Conservation (phyloP, 2,329 filamentous ascomycete genomes). For the Aureobasidium sp. region DNA sequence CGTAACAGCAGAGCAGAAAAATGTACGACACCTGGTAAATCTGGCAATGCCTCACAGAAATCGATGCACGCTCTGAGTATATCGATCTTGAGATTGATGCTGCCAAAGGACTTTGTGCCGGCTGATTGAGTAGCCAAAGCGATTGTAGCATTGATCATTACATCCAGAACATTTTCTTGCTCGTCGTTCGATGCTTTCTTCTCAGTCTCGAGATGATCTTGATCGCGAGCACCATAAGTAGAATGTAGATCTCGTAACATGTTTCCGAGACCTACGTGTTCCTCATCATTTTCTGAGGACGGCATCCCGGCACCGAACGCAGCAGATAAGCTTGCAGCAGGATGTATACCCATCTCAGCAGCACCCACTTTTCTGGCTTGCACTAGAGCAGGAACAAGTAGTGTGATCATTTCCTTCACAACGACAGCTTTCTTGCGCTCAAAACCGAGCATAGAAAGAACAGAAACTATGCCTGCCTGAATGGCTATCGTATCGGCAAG, state of each 20-base stretch:
- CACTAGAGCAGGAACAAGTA: slow-evolving; percentile 75
- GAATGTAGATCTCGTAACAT: slow-evolving; percentile 14
- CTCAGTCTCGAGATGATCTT: background rate
- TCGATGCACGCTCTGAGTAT: slow-evolving; percentile 85
- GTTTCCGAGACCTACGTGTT: slow-evolving; percentile 6
- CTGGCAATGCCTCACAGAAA: slow-evolving; percentile 86
- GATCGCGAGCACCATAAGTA: slow-evolving; percentile 16
- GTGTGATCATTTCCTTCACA: slow-evolving; percentile 73
- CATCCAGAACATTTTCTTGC: background rate
- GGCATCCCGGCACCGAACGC: slow-evolving; percentile 42
- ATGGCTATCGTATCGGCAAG: slow-evolving; percentile 71
- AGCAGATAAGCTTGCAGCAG: slow-evolving; percentile 75
- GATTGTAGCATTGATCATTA: slow-evolving; percentile 4
- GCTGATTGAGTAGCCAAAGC: slow-evolving; percentile 2
- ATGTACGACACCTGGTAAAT: slow-evolving; percentile 81
- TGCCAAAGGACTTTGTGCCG: slow-evolving; percentile 54
- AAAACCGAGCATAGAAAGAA: slow-evolving; percentile 71
- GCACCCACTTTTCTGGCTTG: slow-evolving; percentile 88
- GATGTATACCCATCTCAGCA: slow-evolving; percentile 93
- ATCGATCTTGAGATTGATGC: slow-evolving; percentile 72
- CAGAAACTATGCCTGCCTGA: slow-evolving; percentile 76
- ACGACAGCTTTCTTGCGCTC: slow-evolving; percentile 88
- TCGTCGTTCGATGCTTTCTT: background rate
- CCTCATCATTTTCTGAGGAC: background rate
- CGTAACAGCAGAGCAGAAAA: slow-evolving; percentile 80